These are phyloP conservation scores for Litsea cubeba DNA, from an alignment of 164 flowering plant species.

Conservation along the genomic window DNA sequence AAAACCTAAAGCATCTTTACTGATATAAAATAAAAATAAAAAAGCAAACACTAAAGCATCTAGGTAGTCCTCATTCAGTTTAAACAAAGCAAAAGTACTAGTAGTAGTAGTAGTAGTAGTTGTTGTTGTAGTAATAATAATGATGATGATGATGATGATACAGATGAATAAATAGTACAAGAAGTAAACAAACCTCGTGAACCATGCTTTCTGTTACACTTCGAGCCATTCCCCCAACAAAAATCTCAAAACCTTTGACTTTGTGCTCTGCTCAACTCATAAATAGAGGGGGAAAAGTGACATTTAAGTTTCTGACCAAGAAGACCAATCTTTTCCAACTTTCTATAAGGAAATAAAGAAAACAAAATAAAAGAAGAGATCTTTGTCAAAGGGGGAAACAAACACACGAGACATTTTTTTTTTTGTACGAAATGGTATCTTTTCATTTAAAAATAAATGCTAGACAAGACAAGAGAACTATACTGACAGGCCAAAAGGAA, in stretches of 20 bases:
- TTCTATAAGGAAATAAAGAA: neutral
- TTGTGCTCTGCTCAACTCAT: conserved; percentile 16
- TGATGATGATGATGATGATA: too few relatives aligned
- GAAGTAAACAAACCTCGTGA: conserved; percentile 22
- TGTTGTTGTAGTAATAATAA: rapidly evolving
- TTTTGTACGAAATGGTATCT: too few relatives aligned
- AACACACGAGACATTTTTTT: neutral
- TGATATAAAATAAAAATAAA: too few relatives aligned
- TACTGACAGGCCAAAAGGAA: too few relatives aligned
- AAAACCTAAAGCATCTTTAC: too few relatives aligned
- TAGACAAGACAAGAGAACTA: too few relatives aligned
- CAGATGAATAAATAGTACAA: neutral
- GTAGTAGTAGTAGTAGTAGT: too few relatives aligned
- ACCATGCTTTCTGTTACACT: conserved; percentile 27
- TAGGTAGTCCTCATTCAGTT: too few relatives aligned
- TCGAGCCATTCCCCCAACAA: conserved; percentile 37
- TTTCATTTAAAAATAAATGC: too few relatives aligned
- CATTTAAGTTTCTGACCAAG: neutral
- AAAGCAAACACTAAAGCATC: too few relatives aligned
- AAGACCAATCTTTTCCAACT: neutral
- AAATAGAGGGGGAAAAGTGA: neutral
- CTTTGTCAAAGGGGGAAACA: neutral
- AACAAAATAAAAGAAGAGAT: neutral
- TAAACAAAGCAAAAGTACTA: too few relatives aligned
- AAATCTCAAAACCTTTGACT: conserved; percentile 32